Base-by-base conservation (phyloP, 192 early-diverging fungal species). In the Cladochytrium replicatum region DNA sequence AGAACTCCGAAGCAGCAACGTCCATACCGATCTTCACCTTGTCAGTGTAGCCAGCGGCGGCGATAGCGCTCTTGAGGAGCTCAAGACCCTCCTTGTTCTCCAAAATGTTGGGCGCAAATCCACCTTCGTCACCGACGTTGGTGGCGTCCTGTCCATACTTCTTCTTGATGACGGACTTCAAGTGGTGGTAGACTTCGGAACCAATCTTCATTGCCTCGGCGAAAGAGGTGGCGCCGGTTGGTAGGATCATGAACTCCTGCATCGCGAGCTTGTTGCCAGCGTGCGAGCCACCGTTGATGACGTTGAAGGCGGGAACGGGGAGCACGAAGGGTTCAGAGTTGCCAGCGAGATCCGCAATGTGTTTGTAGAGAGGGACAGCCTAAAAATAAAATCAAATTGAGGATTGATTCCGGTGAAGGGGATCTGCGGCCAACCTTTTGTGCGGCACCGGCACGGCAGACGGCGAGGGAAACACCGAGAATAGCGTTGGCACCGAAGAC, bases 191-290 rank as follows among this genome's bases (percentile, higher is more conserved):
- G 55, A 93, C 91, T 71, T 98, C 94, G 32, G 85, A 84, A 45
- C 94, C 94, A 37, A 96, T 96, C 77, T 84, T 81, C 89, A 98
- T 91, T 55, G 94, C 94, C 70, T 98, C 91, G 29, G 84, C 66
- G 74, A 96, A 98, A 26, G 85, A 84, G 32, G 68, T 44, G 26
- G 94, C 94, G 54, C 94, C 94, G 38, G 88, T 92, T 48, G 94
- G 94, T 64, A 95, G 69, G 55, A 98, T 98, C 95, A 98, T 98
- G 76, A 97, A 98, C 72, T 98, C 95, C 69, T 98, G 95, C 91
- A 98, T 94, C 55, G 95, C 95, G 50, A 98, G 83, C 77, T 93
- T 96, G 87, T 98, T 98, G 55, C 95, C 95, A 34, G 95, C 95
- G 72, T 98, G 94, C 46, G 87, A 89, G 48, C 94, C 94, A 61